A percentile compares a stretch with the other conserved stretches of the same genome.
Evolutionary conservation across 1,139 yeast species (phyloP).

Genomic region (Chernovozyma sophiae-reginae): DNA sequence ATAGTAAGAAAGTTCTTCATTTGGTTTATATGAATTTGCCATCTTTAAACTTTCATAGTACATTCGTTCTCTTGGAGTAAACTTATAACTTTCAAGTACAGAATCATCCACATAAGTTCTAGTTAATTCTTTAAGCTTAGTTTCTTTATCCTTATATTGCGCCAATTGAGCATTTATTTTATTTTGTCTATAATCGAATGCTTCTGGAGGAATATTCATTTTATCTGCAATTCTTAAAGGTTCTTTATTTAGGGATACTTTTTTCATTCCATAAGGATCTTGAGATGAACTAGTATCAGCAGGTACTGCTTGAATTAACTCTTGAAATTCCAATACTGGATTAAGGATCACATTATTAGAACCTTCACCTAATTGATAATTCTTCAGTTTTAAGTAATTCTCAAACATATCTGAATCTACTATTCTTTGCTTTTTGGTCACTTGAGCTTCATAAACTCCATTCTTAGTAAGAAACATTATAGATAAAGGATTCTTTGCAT

Average conservation of each 20-base stretch:
- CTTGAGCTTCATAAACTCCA: conserved; percentile 29
- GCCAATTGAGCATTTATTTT: conserved; percentile 12
- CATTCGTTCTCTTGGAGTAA: conserved; percentile 18
- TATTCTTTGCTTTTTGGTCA: conserved; percentile 16
- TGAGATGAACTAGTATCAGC: conserved; percentile 2
- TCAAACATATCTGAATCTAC: conserved; percentile 24
- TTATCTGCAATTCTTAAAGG: conserved; percentile 12
- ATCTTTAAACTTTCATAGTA: conserved; percentile 24
- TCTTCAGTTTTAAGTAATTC: conserved; percentile 15
- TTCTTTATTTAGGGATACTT: not conserved
- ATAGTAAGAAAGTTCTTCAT: conserved; percentile 29
- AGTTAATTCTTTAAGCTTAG: conserved; percentile 7
- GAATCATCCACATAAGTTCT: not conserved
- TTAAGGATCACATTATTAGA: conserved; percentile 13
- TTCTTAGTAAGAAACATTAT: conserved; percentile 21
- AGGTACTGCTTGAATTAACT: conserved; percentile 12
- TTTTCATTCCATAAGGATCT: conserved; percentile 5
- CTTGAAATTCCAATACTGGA: conserved; percentile 19
- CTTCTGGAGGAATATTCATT: conserved; percentile 12
- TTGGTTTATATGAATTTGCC: conserved; percentile 15
- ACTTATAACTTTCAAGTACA: conserved; percentile 4
- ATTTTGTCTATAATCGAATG: conserved; percentile 15
- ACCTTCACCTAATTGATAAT: conserved; percentile 13
- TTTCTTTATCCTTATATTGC: conserved; percentile 9
- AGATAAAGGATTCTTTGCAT: conserved; percentile 22